These are phyloP conservation scores for Cladosporium colombiae DNA, from an alignment of 2,329 filamentous ascomycete species.

Conservation along the genomic window DNA sequence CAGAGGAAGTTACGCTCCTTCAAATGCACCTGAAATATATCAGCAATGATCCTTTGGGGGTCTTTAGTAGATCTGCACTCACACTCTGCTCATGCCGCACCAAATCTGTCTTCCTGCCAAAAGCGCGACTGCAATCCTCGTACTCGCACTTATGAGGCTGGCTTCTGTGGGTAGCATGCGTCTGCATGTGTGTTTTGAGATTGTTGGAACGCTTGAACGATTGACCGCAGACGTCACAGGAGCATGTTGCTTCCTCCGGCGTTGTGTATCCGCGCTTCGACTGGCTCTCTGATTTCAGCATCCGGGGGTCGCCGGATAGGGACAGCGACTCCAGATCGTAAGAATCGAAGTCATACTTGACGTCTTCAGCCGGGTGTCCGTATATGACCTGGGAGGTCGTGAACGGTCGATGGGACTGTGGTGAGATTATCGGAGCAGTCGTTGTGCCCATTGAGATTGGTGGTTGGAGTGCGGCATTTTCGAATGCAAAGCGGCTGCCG, in stretches of 20 bases:
- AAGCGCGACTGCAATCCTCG: slow-evolving; percentile 69
- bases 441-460: not conserved
- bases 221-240: slow-evolving; percentile 74
- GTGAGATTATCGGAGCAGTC: not conserved
- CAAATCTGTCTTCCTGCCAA: slow-evolving; percentile 81
- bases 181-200: slow-evolving; percentile 82
- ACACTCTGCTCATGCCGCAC: slow-evolving; percentile 56
- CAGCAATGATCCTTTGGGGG: slow-evolving; percentile 42
- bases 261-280: slow-evolving; percentile 40
- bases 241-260: slow-evolving; percentile 69
- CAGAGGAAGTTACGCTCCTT: slow-evolving; percentile 72
- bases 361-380: not conserved
- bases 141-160: slow-evolving; percentile 70
- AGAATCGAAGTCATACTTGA: not conserved
- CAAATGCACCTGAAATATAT: slow-evolving; percentile 62
- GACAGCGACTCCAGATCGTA: slow-evolving; percentile 10
- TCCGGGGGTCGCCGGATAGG: not conserved
- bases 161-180: slow-evolving; percentile 71
- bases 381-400: not conserved
- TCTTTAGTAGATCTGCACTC: slow-evolving; percentile 42
- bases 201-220: slow-evolving; percentile 84
- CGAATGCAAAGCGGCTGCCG: not conserved
- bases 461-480: not conserved
- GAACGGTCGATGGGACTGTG: not conserved
- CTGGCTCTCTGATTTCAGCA: slow-evolving; percentile 18